Conservation (phyloP, 192 early-diverging fungal genomes). For the Chytriomyces hyalinus region DNA sequence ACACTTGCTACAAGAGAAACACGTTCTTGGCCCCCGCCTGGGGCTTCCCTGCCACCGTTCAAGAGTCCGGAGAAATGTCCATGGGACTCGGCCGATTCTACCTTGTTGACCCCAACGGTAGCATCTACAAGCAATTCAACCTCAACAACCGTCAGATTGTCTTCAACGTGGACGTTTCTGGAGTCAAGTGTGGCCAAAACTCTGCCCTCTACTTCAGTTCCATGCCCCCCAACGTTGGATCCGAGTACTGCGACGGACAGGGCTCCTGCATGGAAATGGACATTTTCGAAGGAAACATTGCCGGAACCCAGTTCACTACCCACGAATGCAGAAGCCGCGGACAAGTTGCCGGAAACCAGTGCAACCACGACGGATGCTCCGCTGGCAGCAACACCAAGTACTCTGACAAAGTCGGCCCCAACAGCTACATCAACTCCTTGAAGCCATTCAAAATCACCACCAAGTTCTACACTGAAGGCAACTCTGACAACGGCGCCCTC, state of each 20-base stretch:
- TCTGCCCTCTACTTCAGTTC: slow-evolving; percentile 44
- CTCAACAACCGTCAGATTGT: slow-evolving; percentile 26
- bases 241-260: slow-evolving; percentile 23
- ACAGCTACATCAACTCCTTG: slow-evolving; percentile 35
- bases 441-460: slow-evolving; percentile 41
- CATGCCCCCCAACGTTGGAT: slow-evolving; percentile 48
- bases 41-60: too few species aligned
- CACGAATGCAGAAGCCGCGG: slow-evolving; percentile 36
- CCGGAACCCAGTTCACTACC: slow-evolving; percentile 24
- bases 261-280: slow-evolving; percentile 46
- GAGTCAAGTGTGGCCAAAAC: slow-evolving; percentile 50
- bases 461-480: slow-evolving; percentile 42
- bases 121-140: neutral
- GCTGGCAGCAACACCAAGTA: slow-evolving; percentile 28
- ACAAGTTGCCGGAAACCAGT: neutral
- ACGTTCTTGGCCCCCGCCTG: too few species aligned
- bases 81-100: neutral
- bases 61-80: too few species aligned
- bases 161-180: slow-evolving; percentile 41
- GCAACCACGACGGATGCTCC: slow-evolving; percentile 48
- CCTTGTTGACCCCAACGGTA: neutral
- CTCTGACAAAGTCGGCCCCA: slow-evolving; percentile 31
- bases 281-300: slow-evolving; percentile 43
- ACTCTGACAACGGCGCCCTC: slow-evolving; percentile 28
- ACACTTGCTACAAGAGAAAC: too few species aligned